phyloP scores from a whole-genome alignment of 176 grass and related monocot genomes.

The Zea luxurians region DNA sequence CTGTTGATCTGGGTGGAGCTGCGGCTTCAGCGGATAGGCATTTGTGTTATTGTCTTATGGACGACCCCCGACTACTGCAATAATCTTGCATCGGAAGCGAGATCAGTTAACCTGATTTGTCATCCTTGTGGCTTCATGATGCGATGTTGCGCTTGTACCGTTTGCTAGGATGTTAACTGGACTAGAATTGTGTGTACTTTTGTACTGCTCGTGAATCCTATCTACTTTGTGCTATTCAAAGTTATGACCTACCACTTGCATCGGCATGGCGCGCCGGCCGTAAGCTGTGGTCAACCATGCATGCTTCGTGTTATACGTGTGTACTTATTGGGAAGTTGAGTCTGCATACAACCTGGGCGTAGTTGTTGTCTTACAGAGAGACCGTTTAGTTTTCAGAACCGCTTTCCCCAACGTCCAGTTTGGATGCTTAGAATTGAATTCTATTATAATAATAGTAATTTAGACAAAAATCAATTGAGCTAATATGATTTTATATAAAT shows the following conservation, averaged over 20 bases:
- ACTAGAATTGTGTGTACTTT: conserved; percentile 20
- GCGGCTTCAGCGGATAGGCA: conserved; percentile 14
- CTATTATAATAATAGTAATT: too few species aligned
- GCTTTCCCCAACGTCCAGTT: too few species aligned
- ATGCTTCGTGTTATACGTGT: too few species aligned
- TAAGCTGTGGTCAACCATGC: too few species aligned
- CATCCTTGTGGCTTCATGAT: conserved; percentile 54
- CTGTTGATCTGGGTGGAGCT: conserved; percentile 14
- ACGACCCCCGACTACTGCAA: conserved; percentile 37
- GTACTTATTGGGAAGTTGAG: too few species aligned
- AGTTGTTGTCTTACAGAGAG: too few species aligned
- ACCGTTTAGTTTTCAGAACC: too few species aligned
- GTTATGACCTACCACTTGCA: background rate
- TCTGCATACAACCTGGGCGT: too few species aligned
- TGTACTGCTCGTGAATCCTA: conserved; percentile 24
- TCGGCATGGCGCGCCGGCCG: too few species aligned
- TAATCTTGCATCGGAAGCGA: conserved; percentile 52
- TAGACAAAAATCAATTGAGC: too few species aligned
- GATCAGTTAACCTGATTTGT: conserved; percentile 59
- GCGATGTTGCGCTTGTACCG: conserved; percentile 52
- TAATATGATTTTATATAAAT: too few species aligned
- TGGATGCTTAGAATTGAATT: too few species aligned
- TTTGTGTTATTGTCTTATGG: conserved; percentile 12
- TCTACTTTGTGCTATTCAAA: conserved; percentile 35
- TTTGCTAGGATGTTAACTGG: conserved; percentile 42